A percentile compares a stretch with the other conserved stretches of the same genome.
Conservation (phyloP, 805 yeast genomes). For the Debaryomyces maramus region DNA sequence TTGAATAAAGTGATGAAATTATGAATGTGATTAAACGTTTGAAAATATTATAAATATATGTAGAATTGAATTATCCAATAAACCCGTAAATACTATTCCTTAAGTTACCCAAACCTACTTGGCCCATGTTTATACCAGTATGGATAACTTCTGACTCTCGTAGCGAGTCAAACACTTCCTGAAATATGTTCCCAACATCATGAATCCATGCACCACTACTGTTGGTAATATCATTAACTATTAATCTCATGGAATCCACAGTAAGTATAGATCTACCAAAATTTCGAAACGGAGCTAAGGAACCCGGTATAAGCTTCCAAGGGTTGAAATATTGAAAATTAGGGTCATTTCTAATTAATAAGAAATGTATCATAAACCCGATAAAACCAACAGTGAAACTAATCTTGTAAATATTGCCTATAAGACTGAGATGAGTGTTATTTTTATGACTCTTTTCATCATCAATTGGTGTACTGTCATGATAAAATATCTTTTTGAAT, state of each 20-base stretch:
- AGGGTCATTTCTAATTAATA: slow-evolving; percentile 25
- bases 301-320: slow-evolving; percentile 7
- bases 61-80: slow-evolving; percentile 3
- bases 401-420: slow-evolving; percentile 25
- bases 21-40: background rate
- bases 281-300: slow-evolving; percentile 5
- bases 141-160: slow-evolving; percentile 19
- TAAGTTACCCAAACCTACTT: slow-evolving; percentile 37
- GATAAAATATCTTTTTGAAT: slow-evolving; percentile 27
- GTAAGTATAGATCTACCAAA: slow-evolving; percentile 4
- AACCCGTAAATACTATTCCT: slow-evolving; percentile 29
- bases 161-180: slow-evolving; percentile 12
- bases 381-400: slow-evolving; percentile 41
- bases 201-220: slow-evolving; percentile 9
- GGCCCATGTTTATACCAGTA: slow-evolving; percentile 22
- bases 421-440: slow-evolving; percentile 6
- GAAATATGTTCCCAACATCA: slow-evolving; percentile 13
- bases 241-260: slow-evolving; percentile 9
- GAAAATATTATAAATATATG: slow-evolving; percentile 1
- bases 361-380: slow-evolving; percentile 37
- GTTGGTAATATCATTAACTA: slow-evolving; percentile 8
- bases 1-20: slow-evolving; percentile 1
- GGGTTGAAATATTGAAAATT: slow-evolving; percentile 11
- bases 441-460: slow-evolving; percentile 8
- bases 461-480: slow-evolving; percentile 10